A percentile compares a stretch with the other conserved stretches of the same genome.
Evolutionary conservation across 2,329 filamentous ascomycete species (phyloP).

Genomic region (Lecanicillium sp.): DNA sequence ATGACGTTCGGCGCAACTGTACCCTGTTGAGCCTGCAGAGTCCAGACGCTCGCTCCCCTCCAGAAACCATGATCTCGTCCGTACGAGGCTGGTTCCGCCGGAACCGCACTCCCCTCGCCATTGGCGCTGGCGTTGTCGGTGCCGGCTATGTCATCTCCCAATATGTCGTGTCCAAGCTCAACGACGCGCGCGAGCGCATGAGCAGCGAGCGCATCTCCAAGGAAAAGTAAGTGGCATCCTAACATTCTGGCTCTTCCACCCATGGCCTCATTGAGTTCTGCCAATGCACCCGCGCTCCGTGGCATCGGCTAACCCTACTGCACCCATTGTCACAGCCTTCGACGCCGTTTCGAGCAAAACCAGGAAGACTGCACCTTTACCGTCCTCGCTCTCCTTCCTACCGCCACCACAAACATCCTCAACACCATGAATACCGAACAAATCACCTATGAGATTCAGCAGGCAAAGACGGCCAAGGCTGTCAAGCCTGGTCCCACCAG

Average conservation of each 20-base stretch:
- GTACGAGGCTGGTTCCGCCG: constrained; percentile 86
- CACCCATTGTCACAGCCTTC: too few species aligned
- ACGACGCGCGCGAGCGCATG: constrained; percentile 92
- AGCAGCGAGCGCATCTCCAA: constrained; percentile 90
- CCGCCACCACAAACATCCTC: constrained; percentile 81
- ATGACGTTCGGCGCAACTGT: background rate
- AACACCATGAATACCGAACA: constrained; percentile 84
- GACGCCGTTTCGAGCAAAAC: constrained; percentile 95
- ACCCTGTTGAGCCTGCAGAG: background rate
- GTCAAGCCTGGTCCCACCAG: constrained; percentile 44
- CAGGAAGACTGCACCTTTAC: constrained; percentile 98
- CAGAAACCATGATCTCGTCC: constrained; percentile 50
- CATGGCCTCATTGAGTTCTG: too few species aligned
- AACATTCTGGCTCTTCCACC: too few species aligned
- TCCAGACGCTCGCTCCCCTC: background rate
- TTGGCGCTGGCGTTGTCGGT: constrained; percentile 80
- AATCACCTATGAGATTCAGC: constrained; percentile 87
- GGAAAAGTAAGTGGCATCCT: constrained; percentile 65
- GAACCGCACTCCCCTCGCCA: constrained; percentile 81
- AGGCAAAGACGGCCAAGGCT: constrained; percentile 68
- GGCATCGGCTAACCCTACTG: too few species aligned
- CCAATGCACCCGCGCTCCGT: too few species aligned
- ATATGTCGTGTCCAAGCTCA: constrained; percentile 86
- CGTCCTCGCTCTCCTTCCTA: constrained; percentile 88
- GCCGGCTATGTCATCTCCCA: constrained; percentile 87